Percentiles rank a stretch among this genome's conserved stretches.
Conservation (phyloP, 805 yeast species). For the Suhomyces xylopsoci region DNA sequence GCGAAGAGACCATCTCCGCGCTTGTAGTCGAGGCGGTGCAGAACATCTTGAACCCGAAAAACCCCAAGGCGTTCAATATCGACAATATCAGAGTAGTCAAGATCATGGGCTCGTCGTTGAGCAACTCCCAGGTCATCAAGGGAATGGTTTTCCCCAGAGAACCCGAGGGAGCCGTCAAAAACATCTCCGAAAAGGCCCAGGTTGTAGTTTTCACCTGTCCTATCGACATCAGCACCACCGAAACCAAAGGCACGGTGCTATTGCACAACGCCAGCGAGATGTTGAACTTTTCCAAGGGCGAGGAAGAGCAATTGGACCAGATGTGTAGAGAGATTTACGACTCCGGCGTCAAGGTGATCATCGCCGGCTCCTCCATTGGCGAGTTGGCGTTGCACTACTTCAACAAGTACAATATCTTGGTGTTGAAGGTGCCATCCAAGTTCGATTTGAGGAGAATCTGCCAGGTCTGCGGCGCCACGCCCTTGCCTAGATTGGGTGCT, state of each 20-base stretch:
- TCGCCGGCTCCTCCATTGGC: conserved; percentile 94
- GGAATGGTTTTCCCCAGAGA: conserved; percentile 98
- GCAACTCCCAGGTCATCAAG: conserved; percentile 73
- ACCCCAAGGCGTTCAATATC: conserved; percentile 71
- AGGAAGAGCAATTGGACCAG: conserved; percentile 87
- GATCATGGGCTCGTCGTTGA: conserved; percentile 86
- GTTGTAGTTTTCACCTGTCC: conserved; percentile 95
- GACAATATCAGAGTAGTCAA: conserved; percentile 94
- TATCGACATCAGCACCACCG: conserved; percentile 92
- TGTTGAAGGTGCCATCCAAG: conserved; percentile 87
- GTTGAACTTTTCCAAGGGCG: conserved; percentile 94
- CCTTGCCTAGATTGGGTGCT: conserved; percentile 89
- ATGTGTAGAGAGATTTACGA: conserved; percentile 78
- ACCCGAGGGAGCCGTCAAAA: conserved; percentile 89
- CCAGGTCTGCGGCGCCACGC: conserved; percentile 97
- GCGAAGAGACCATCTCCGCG: conserved; percentile 71
- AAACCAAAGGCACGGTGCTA: conserved; percentile 95
- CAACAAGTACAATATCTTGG: conserved; percentile 80
- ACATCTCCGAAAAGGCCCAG: conserved; percentile 58
- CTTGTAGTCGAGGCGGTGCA: conserved; percentile 84
- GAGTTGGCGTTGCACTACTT: conserved; percentile 91
- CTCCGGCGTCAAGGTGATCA: conserved; percentile 80
- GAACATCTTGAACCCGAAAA: conserved; percentile 64
- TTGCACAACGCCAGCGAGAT: conserved; percentile 95
- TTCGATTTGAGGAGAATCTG: conserved; percentile 91